These are phyloP conservation scores for Microsporum canis DNA, from an alignment of 2,329 filamentous ascomycete species.

Conservation along the genomic window DNA sequence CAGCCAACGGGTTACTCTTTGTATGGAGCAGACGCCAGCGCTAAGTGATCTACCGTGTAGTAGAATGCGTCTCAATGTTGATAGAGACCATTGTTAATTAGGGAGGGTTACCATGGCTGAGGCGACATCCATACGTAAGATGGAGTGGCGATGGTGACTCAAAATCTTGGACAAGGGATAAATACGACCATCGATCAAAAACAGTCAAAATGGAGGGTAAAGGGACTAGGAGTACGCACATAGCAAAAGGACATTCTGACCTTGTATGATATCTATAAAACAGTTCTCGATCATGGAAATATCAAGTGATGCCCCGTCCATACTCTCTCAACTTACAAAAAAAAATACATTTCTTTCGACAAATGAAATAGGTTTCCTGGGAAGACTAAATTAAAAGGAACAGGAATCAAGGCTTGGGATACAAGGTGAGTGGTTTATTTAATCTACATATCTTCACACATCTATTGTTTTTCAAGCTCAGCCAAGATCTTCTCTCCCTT, in stretches of 20 bases:
- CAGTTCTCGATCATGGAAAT: slow-evolving; percentile 3
- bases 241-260: slow-evolving; percentile 3
- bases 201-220: neutral
- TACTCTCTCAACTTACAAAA: slow-evolving; percentile 1
- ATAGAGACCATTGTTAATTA: too few relatives aligned
- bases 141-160: too few relatives aligned
- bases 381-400: slow-evolving; percentile 6
- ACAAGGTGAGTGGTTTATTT: slow-evolving; percentile 7
- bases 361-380: slow-evolving; percentile 4
- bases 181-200: neutral
- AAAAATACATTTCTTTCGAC: slow-evolving; percentile 3
- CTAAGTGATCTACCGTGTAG: too few relatives aligned
- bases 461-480: slow-evolving; percentile 57
- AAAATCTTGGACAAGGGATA: too few relatives aligned
- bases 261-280: slow-evolving; percentile 4
- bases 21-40: too few relatives aligned
- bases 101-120: too few relatives aligned
- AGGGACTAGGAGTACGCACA: neutral
- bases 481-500: slow-evolving; percentile 99
- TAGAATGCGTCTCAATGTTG: too few relatives aligned
- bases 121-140: neutral
- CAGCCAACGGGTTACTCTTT: too few relatives aligned
- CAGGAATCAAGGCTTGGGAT: slow-evolving; percentile 4
- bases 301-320: slow-evolving; percentile 4
- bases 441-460: slow-evolving; percentile 13